Evolutionary conservation across 1,284 basidiomycete species (phyloP).

Genomic region (Rhodotorula sp.): DNA sequence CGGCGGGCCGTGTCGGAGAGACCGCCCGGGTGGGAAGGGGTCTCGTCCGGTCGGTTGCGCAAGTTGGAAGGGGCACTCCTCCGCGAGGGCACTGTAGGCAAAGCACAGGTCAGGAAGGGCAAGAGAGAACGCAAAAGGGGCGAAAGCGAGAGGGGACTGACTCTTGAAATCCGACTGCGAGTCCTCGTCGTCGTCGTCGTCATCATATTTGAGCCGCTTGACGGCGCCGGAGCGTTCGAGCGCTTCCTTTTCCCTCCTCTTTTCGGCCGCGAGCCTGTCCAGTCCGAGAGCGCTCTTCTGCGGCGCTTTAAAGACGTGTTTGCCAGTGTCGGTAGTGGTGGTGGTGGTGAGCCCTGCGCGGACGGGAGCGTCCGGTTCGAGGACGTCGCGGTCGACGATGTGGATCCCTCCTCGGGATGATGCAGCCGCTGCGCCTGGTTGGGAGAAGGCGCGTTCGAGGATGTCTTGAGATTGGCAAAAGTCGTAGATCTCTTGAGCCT

Average conservation of each 20-base stretch:
- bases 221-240: slow-evolving; percentile 49
- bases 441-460: slow-evolving; percentile 34
- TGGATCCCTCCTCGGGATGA: slow-evolving; percentile 1
- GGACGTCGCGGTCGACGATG: slow-evolving; percentile 28
- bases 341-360: slow-evolving; percentile 15
- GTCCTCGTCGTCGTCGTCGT: slow-evolving; percentile 54
- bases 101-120: neutral
- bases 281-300: slow-evolving; percentile 75
- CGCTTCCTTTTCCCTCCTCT: slow-evolving; percentile 57
- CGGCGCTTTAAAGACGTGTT: slow-evolving; percentile 47
- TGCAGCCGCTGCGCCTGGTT: slow-evolving; percentile 1
- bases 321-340: slow-evolving; percentile 31
- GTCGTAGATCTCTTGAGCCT: slow-evolving; percentile 57
- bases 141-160: slow-evolving; percentile 47
- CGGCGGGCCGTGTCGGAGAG: slow-evolving; percentile 70
- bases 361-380: slow-evolving; percentile 20
- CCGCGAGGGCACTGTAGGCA: slow-evolving; percentile 31
- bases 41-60: slow-evolving; percentile 78
- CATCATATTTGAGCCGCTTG: slow-evolving; percentile 66
- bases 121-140: neutral
- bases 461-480: slow-evolving; percentile 36
- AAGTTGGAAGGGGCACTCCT: slow-evolving; percentile 51
- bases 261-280: slow-evolving; percentile 81
- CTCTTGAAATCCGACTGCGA: slow-evolving; percentile 66
- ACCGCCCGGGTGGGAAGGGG: slow-evolving; percentile 88